Base-by-base conservation (phyloP, 257 asterid genomes). In the Solanum etuberosum region DNA sequence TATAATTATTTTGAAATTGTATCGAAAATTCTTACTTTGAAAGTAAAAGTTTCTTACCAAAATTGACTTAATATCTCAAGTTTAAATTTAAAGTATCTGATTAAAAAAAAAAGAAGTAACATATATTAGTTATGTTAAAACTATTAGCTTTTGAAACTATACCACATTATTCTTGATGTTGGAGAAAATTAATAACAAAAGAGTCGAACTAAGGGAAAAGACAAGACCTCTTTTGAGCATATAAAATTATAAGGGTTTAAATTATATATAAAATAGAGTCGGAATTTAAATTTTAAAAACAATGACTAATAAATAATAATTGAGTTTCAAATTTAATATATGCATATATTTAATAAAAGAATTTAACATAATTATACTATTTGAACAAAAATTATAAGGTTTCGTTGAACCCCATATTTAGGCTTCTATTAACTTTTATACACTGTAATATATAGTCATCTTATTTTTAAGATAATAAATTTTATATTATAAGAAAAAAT, bases 141-240 rank as follows among this genome's bases (percentile, higher is more conserved):
- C 63, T 54, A 73, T 51, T 87, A 12, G 51, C 51, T 90, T 88
- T 90, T 89, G 20, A 67, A 67, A 25, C 5, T 48, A 82, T 61
- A 20, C 35, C 86, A 32, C 86, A 83, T 37, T 38, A 76, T 38
- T 38, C 54, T 14, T n/a, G 21, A 7, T 76, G 70, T 40, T 23
- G 54, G 40, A 35, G 7, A 76, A 76, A 54, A 54, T 54, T 54
- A 76, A 67, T 73, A 43, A 10, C 14, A 77, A 38, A 72, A 80
- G 18, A 63, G n/a, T 40, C 9, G 35, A 83, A 88, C 40, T 27
- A 29, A 51, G 29, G 27, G 7, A 8, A 76, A n/a, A 42, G 23
- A 25, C 31, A 23, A 74, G 21, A 38, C 12, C 23, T 38, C 3
- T 16, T 16, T 51, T 51, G 9, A 51, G 9, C 61, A 51, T 51